Percentiles rank a stretch among this genome's conserved stretches.
These are phyloP conservation scores for Acacia acuminata DNA, from an alignment of 306 rosid species.

Conservation along the genomic window DNA sequence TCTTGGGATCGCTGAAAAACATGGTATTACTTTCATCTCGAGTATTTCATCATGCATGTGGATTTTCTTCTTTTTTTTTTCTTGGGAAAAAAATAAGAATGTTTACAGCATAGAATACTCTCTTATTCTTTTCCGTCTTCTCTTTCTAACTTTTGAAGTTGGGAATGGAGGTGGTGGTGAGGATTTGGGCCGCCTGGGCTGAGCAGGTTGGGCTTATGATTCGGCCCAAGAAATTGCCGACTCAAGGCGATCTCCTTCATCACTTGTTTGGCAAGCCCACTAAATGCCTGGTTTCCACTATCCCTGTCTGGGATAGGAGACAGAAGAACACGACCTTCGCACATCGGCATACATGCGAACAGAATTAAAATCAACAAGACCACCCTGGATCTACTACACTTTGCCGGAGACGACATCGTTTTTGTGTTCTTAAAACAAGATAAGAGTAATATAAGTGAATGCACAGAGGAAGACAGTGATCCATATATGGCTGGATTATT, in stretches of 20 bases:
- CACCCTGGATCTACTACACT: neutral
- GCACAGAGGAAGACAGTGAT: neutral
- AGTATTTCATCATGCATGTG: neutral
- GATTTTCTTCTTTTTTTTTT: neutral
- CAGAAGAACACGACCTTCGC: conserved; percentile 33
- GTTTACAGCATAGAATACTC: neutral
- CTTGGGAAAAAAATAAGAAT: neutral
- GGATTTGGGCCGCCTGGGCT: conserved; percentile 60
- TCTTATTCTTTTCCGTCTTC: neutral
- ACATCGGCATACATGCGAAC: conserved; percentile 26
- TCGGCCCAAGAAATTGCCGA: conserved; percentile 35
- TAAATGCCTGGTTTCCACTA: neutral
- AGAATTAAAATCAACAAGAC: conserved; percentile 35
- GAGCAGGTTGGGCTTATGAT: conserved; percentile 14
- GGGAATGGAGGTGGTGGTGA: conserved; percentile 35
- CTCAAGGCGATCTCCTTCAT: conserved; percentile 42
- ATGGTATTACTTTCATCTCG: neutral
- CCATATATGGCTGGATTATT: neutral
- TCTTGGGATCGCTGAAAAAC: neutral
- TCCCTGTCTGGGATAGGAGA: neutral
- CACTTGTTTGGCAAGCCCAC: conserved; percentile 34
- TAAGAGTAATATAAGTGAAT: neutral
- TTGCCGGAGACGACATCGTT: neutral
- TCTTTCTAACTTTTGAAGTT: neutral
- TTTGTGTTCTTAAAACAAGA: neutral